These are phyloP conservation scores for Triticum monococcum DNA, from an alignment of 176 grass and related monocot species.

Conservation along the genomic window DNA sequence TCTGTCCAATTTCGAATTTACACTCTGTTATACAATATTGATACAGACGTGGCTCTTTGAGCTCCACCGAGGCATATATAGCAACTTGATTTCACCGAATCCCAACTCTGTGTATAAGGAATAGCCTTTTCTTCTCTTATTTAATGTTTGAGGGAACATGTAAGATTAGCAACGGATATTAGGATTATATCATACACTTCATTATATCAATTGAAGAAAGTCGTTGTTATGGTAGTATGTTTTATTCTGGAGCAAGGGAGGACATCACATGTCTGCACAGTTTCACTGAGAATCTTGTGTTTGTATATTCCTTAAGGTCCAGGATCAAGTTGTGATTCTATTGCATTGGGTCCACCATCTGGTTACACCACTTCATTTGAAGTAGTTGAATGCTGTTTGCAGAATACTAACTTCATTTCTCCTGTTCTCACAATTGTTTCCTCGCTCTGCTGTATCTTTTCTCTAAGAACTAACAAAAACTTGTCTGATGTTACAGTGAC, in stretches of 20 bases:
- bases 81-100: neutral
- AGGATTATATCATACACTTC: neutral
- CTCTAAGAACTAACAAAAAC: conserved; percentile 37
- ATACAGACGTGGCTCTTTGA: neutral
- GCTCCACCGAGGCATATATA: neutral
- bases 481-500: conserved; percentile 37
- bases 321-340: neutral
- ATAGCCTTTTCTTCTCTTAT: neutral
- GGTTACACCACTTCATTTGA: neutral
- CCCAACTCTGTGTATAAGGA: neutral
- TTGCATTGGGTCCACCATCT: neutral
- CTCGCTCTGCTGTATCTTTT: neutral
- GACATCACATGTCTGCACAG: neutral
- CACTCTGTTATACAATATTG: neutral
- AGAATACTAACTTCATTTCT: neutral
- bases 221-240: neutral
- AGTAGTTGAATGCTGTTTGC: neutral
- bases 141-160: neutral
- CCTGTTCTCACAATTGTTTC: neutral
- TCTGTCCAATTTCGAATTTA: neutral
- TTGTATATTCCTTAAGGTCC: neutral
- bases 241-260: neutral
- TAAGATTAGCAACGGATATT: neutral
- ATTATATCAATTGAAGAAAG: neutral
- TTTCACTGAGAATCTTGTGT: conserved; percentile 1